These are phyloP conservation scores for Diaporthe helianthi DNA, from an alignment of 2,329 filamentous ascomycete species.

Conservation along the genomic window DNA sequence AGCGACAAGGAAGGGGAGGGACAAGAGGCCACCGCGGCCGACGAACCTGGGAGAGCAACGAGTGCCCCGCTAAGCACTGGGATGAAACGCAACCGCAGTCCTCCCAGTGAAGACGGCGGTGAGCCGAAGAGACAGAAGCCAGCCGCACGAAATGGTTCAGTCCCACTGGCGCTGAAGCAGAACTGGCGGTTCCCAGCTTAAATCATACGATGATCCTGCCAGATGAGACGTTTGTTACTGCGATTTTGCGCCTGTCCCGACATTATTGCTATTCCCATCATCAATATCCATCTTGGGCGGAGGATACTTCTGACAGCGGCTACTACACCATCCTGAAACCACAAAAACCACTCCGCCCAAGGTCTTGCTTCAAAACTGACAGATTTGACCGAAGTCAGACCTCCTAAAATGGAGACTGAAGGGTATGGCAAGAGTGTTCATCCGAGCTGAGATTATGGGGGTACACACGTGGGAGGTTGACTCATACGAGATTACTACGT, in stretches of 20 bases:
- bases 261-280: not conserved
- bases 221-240: not conserved
- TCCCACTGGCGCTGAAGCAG: not conserved
- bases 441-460: not conserved
- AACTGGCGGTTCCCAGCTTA: not conserved
- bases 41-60: not conserved
- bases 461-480: not conserved
- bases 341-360: not conserved
- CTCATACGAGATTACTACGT: not conserved
- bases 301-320: too few relatives aligned
- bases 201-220: not conserved
- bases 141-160: not conserved
- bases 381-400: not conserved
- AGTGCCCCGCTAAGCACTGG: not conserved
- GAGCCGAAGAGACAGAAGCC: constrained; percentile 7
- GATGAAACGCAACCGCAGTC: not conserved
- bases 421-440: not conserved
- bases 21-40: not conserved
- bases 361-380: not conserved
- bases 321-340: not conserved
- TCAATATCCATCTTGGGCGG: not conserved
- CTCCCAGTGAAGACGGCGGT: not conserved
- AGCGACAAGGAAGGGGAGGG: not conserved
- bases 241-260: not conserved
- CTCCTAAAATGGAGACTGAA: not conserved